Conservation (phyloP, 768 basidiomycete genomes). For the Psilocybe subaeruginosa region DNA sequence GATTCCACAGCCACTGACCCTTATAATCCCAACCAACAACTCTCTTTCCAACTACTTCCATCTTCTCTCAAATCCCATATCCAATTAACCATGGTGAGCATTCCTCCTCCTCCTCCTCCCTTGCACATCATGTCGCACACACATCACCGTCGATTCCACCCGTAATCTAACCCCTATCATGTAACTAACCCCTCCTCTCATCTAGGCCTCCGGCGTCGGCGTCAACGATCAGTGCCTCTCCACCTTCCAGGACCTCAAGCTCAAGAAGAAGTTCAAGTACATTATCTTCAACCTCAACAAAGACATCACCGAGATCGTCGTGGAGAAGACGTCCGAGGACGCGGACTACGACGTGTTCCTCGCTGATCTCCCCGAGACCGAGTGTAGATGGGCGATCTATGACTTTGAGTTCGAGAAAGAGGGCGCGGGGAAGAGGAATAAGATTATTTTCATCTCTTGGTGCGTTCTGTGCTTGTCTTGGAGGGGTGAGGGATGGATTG, state of each 20-base stretch:
- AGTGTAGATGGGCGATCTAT: slow-evolving; percentile 91
- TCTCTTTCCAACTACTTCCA: slow-evolving; percentile 27
- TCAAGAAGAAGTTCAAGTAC: slow-evolving; percentile 78
- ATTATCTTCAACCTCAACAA: slow-evolving; percentile 76
- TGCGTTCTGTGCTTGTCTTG: too few relatives aligned
- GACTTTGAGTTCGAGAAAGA: slow-evolving; percentile 85
- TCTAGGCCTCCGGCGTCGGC: slow-evolving; percentile 67
- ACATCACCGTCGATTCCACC: too few relatives aligned
- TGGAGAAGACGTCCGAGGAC: slow-evolving; percentile 62
- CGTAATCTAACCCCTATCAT: not conserved
- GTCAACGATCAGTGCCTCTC: slow-evolving; percentile 61
- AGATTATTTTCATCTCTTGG: slow-evolving; percentile 86
- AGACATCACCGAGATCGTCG: slow-evolving; percentile 71
- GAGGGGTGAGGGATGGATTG: too few relatives aligned
- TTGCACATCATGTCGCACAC: too few relatives aligned
- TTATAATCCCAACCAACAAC: slow-evolving; percentile 6
- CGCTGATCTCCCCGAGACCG: slow-evolving; percentile 66
- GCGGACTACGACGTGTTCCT: slow-evolving; percentile 75
- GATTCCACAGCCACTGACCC: slow-evolving; percentile 19
- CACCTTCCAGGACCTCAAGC: slow-evolving; percentile 71
- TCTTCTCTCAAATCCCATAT: slow-evolving; percentile 22
- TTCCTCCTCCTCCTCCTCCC: too few relatives aligned
- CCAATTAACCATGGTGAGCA: slow-evolving; percentile 30
- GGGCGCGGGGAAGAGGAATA: slow-evolving; percentile 80
- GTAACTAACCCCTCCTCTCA: not conserved